Evolutionary conservation across 352 stramenopile genomes (phyloP).

Genomic region (Saprolegnia parasitica): DNA sequence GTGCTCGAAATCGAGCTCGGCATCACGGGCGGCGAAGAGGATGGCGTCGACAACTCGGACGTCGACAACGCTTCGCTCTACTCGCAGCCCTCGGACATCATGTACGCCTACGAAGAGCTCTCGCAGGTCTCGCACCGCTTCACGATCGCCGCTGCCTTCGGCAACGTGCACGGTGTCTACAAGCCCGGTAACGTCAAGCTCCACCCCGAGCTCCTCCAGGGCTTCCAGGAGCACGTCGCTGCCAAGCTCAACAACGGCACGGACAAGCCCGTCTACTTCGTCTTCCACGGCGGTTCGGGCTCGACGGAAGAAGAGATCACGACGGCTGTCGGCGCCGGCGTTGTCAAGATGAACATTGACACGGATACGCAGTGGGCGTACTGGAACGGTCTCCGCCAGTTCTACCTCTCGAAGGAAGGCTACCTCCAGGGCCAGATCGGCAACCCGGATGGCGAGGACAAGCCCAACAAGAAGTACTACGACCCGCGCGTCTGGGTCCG

Average conservation of each 20-base stretch:
- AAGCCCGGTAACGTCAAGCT: constrained; percentile 98
- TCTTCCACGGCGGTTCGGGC: constrained; percentile 98
- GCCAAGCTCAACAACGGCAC: constrained; percentile 62
- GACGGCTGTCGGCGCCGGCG: constrained; percentile 93
- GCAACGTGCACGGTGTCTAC: constrained; percentile 98
- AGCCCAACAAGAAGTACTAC: constrained; percentile 99
- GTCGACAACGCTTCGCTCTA: constrained; percentile 81
- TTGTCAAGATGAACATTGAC: constrained; percentile 99
- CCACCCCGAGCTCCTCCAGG: constrained; percentile 95
- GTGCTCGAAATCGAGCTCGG: constrained; percentile 98
- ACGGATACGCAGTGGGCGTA: constrained; percentile 99
- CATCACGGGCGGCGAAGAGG: constrained; percentile 97
- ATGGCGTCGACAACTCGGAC: constrained; percentile 97
- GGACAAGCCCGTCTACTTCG: constrained; percentile 97
- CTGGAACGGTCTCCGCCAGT: constrained; percentile 96
- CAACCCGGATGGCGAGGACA: constrained; percentile 95
- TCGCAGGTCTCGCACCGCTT: constrained; percentile 89
- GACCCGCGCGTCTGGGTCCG: constrained; percentile 96
- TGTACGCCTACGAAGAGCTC: constrained; percentile 94
- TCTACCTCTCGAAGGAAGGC: constrained; percentile 96
- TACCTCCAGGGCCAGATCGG: constrained; percentile 98
- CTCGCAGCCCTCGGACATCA: constrained; percentile 91
- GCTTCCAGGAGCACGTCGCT: constrained; percentile 90
- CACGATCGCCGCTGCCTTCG: constrained; percentile 95
- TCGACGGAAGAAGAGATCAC: constrained; percentile 95